These are phyloP conservation scores for Nannochloropsis salina DNA, from an alignment of 108 stramenopile genomes.

Conservation along the genomic window DNA sequence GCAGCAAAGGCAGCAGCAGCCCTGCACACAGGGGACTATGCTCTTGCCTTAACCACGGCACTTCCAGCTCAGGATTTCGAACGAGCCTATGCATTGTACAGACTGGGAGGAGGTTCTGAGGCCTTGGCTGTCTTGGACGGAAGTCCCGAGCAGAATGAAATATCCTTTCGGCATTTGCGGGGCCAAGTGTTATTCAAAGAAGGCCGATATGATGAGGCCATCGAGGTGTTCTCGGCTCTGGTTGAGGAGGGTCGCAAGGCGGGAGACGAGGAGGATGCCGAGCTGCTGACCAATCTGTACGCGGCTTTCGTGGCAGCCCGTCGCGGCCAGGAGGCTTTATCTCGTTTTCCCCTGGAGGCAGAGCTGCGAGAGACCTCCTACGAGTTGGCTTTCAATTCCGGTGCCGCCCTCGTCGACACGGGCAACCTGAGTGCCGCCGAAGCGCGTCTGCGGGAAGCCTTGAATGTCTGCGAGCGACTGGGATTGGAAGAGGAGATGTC, in stretches of 20 bases:
- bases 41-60: constrained; percentile 13
- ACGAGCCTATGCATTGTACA: constrained; percentile 42
- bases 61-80: constrained; percentile 28
- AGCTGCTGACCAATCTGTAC: constrained; percentile 20
- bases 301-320: constrained; percentile 34
- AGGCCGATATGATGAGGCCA: constrained; percentile 27
- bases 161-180: constrained; percentile 29
- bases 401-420: background rate
- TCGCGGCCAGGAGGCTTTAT: constrained; percentile 26
- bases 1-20: background rate
- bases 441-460: background rate
- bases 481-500: background rate
- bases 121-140: constrained; percentile 24
- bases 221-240: constrained; percentile 16
- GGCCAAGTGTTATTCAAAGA: constrained; percentile 32
- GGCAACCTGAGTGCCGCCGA: background rate
- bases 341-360: constrained; percentile 23
- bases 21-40: background rate
- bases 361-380: background rate
- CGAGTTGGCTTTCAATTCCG: constrained; percentile 24
- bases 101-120: constrained; percentile 27
- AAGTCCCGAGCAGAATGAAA: background rate
- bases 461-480: background rate
- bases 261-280: constrained; percentile 5
- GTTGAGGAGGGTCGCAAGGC: background rate